Percentiles rank a stretch among this genome's conserved stretches.
These are phyloP conservation scores for Neurospora sp. DNA, from an alignment of 495 filamentous ascomycete species.

Conservation along the genomic window DNA sequence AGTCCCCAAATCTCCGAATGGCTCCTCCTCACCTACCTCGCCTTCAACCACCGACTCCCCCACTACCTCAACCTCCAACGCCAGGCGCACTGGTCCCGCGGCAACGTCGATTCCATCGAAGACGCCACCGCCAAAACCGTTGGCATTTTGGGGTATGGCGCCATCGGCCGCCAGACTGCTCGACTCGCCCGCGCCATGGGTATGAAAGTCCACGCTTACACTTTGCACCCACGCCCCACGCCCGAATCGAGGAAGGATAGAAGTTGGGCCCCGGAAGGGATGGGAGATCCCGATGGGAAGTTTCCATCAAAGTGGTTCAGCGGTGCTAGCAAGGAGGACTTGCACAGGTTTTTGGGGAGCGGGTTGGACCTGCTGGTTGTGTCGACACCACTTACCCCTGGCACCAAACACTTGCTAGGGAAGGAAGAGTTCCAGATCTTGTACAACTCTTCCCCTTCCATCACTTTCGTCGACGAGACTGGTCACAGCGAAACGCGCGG, in stretches of 20 bases:
- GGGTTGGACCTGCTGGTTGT: slow-evolving; percentile 69
- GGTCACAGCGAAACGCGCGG: neutral
- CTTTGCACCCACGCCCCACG: slow-evolving; percentile 53
- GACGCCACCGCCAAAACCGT: slow-evolving; percentile 38
- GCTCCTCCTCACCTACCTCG: slow-evolving; percentile 46
- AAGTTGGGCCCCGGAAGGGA: slow-evolving; percentile 62
- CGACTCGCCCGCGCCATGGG: slow-evolving; percentile 63
- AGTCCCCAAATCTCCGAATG: slow-evolving; percentile 71
- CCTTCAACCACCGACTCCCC: slow-evolving; percentile 32
- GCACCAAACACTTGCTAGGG: slow-evolving; percentile 55
- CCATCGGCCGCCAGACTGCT: slow-evolving; percentile 64
- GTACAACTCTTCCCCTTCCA: neutral
- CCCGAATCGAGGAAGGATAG: slow-evolving; percentile 49
- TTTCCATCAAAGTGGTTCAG: slow-evolving; percentile 71
- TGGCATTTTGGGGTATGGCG: slow-evolving; percentile 35
- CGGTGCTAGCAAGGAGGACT: slow-evolving; percentile 46
- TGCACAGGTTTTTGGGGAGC: slow-evolving; percentile 57
- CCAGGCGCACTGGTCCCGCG: slow-evolving; percentile 38
- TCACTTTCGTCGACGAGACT: neutral
- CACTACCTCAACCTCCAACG: slow-evolving; percentile 23
- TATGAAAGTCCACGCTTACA: slow-evolving; percentile 76
- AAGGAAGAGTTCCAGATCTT: slow-evolving; percentile 58
- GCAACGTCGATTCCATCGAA: slow-evolving; percentile 20
- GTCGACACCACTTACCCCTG: slow-evolving; percentile 60
- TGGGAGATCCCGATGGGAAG: slow-evolving; percentile 65